Evolutionary conservation across 805 yeast genomes (phyloP).

Genomic region (Candida sonorensis): DNA sequence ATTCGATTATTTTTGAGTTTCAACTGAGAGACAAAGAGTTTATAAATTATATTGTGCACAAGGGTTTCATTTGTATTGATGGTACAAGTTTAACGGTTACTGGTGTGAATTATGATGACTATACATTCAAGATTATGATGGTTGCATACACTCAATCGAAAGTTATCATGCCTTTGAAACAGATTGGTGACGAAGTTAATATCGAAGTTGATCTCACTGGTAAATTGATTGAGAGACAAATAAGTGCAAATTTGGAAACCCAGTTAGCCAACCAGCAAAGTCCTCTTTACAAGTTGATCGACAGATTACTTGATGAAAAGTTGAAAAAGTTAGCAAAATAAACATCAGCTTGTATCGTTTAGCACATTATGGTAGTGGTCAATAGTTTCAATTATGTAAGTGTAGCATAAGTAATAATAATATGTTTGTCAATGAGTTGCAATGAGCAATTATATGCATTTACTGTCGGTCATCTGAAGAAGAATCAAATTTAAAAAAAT

Average conservation of each 20-base stretch:
- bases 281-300: constrained; percentile 43
- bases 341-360: too few species aligned
- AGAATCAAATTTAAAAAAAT: too few species aligned
- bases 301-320: constrained; percentile 39
- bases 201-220: constrained; percentile 95
- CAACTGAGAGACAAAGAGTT: constrained; percentile 55
- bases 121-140: too few species aligned
- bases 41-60: constrained; percentile 78
- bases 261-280: constrained; percentile 46
- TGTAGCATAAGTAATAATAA: too few species aligned
- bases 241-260: constrained; percentile 46
- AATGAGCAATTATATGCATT: too few species aligned
- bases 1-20: constrained; percentile 73
- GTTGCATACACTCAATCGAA: constrained; percentile 82
- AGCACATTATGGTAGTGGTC: too few species aligned
- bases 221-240: constrained; percentile 84
- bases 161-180: constrained; percentile 66
- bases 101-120: too few species aligned
- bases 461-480: too few species aligned
- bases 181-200: constrained; percentile 62
- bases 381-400: too few species aligned
- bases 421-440: too few species aligned
- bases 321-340: constrained; percentile 20
- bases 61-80: constrained; percentile 89
- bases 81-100: constrained; percentile 92